phyloP scores from a whole-genome alignment of 164 flowering plant genomes.

The Macadamia integrifolia region DNA sequence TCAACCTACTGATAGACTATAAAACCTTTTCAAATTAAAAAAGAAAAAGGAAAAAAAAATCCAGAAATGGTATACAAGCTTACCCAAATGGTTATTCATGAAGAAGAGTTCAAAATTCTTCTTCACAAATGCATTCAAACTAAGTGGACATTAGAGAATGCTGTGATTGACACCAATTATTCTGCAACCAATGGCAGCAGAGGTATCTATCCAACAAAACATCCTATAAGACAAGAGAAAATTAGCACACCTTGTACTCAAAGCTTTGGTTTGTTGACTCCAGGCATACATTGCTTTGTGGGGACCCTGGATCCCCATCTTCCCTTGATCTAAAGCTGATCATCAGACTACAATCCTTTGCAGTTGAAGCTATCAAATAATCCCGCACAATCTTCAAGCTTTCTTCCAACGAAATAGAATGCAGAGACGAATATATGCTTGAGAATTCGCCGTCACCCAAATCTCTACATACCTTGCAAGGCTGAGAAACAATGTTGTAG shows the following conservation, averaged over 20 bases:
- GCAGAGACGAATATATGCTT: conserved; percentile 38
- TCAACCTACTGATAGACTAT: background rate
- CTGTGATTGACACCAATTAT: background rate
- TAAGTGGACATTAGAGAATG: background rate
- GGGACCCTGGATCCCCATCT: conserved; percentile 26
- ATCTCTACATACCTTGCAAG: conserved; percentile 56
- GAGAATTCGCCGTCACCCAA: conserved; percentile 28
- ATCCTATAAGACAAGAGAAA: background rate
- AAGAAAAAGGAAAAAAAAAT: too few species aligned
- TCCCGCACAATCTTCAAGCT: conserved; percentile 74
- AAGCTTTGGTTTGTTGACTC: conserved; percentile 62
- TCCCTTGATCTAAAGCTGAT: conserved; percentile 54
- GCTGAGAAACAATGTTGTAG: conserved; percentile 68
- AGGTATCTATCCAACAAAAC: background rate
- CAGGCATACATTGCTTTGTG: conserved; percentile 31
- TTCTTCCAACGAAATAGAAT: conserved; percentile 58
- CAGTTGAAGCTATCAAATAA: conserved; percentile 85
- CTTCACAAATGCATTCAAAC: background rate
- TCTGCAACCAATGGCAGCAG: background rate
- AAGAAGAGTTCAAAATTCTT: background rate
- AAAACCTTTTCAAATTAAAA: too few species aligned
- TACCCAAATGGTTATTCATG: background rate
- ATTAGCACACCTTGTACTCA: conserved; percentile 68
- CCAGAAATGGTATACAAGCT: background rate
- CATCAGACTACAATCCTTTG: conserved; percentile 94